Percentiles rank a stretch among this genome's conserved stretches.
phyloP scores from a whole-genome alignment of 768 basidiomycete species.

The Serpula lacrymans region DNA sequence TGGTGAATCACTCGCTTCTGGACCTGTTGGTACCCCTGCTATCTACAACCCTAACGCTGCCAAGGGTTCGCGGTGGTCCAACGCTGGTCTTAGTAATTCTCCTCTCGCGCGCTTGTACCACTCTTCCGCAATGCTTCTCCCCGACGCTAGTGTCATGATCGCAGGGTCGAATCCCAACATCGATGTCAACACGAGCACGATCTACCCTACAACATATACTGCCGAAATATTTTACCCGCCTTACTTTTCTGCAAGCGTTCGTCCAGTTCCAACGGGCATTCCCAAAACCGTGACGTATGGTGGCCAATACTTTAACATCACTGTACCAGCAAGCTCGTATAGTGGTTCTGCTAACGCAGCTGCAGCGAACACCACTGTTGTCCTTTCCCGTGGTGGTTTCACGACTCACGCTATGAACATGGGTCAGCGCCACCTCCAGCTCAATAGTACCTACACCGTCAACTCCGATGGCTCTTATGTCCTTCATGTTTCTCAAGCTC shows the following conservation, averaged over 20 bases:
- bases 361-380: slow-evolving; percentile 71
- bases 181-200: slow-evolving; percentile 63
- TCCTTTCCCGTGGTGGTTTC: slow-evolving; percentile 80
- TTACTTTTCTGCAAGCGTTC: slow-evolving; percentile 69
- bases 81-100: slow-evolving; percentile 55
- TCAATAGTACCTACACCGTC: slow-evolving; percentile 84
- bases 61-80: slow-evolving; percentile 72
- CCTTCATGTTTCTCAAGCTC: slow-evolving; percentile 78
- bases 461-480: slow-evolving; percentile 72
- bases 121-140: slow-evolving; percentile 84
- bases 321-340: slow-evolving; percentile 63
- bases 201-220: slow-evolving; percentile 74
- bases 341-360: slow-evolving; percentile 64
- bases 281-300: slow-evolving; percentile 83
- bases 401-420: slow-evolving; percentile 87
- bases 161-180: slow-evolving; percentile 94
- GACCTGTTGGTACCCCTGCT: slow-evolving; percentile 74
- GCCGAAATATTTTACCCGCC: slow-evolving; percentile 90
- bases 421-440: slow-evolving; percentile 78
- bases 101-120: slow-evolving; percentile 85
- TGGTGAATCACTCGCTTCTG: slow-evolving; percentile 73
- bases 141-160: slow-evolving; percentile 81
- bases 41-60: slow-evolving; percentile 79
- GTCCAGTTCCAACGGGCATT: slow-evolving; percentile 67
- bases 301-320: slow-evolving; percentile 74